Evolutionary conservation across 352 stramenopile species (phyloP), one percentile per base, ranked within the genome.

Genomic region (Phytophthora cryptogea): DNA sequence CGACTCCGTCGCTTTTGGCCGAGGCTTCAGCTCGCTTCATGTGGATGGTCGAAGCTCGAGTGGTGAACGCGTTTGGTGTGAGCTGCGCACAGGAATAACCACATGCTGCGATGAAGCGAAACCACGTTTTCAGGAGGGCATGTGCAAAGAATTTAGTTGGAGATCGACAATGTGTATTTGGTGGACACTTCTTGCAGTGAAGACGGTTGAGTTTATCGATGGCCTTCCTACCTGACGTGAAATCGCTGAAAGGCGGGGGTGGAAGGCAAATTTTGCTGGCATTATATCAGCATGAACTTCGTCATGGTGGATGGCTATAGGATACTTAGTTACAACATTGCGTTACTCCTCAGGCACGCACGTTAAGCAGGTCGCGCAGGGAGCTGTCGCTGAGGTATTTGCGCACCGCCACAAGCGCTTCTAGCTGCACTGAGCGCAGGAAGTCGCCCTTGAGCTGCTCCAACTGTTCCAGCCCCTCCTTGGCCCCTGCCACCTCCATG

Each of bases 341-440:
- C n/a, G 26, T 46, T 33, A 3, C 11, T 26, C n/a, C 14, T 72
- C 33, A 72, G 3, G 49, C 53, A 45, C 47, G 50, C 36, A 67
- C 63, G 41, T 83, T 88, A 11, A 91, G 74, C 37, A 92, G 44
- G 27, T 90, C 80, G 16, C 80, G 74, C 40, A 90, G 76, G 10
- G 76, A 86, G 44, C 68, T 84, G 54, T 90, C 78, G 53, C 76
- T 89, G 26, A 90, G 65, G 48, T 89, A 86, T 63, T 86, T 88
- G 49, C 78, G 80, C 47, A 91, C 82, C 7, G 81, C 81, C 5
- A 93, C 78, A 23, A 91, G 70, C 7, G 80, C 81, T 45, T 93
- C 81, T 1, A 93, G 71, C 59, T 93, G 81, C 39, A 93, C 81
- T 0, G 81, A 89, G 7, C 82, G 78, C 36, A 93, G 57, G 44